Base-by-base conservation (phyloP, 1,139 yeast genomes). In the Yamadazyma diospyri region DNA sequence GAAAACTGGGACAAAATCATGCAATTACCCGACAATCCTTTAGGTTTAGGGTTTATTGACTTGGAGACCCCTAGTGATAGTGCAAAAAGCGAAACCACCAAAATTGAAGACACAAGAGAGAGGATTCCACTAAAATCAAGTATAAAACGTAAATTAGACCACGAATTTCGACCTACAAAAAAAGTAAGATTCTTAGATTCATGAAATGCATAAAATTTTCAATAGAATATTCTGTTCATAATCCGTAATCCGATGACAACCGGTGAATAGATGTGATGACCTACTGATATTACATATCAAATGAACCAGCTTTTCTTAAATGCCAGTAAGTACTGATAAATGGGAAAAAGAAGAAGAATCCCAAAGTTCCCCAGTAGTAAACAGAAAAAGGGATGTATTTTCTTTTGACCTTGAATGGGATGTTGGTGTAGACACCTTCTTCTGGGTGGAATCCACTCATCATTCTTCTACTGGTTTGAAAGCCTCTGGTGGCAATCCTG, bases 341-440 rank as follows among this genome's bases (percentile, higher is more conserved):
- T 58, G 94, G 94, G 59, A 84, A 66, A 34, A 62, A 57, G 47
- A 69, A 69, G 61, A 67, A 66, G 53, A 64, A 57, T 5, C 88
- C 80, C 55, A 86, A 76, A 66, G 78, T 80, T 36, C 89, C 79
- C 73, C 85, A 82, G 72, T 81, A 95, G 47, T 81, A 72, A 34
- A 86, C 68, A 50, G 79, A 82, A 61, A 76, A 87, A 46, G 97
- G 97, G 46, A 89, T 74, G 39, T 37, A 48, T 70, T 79, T 84
- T 76, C 95, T 86, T 74, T 86, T 87, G 46, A 92, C 94, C 72
- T 79, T 78, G 79, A 89, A 92, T 46, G 98, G 98, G 47, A 92
- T 57, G 76, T 92, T 92, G 56, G 83, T 72, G 81, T 92, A 89
- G 33, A 81, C 79, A 53, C 97, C 97, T 58, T 78, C 84, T 58